Percentiles rank a stretch among this genome's conserved stretches.
phyloP scores from a whole-genome alignment of 768 basidiomycete genomes.

The Russula abietina region DNA sequence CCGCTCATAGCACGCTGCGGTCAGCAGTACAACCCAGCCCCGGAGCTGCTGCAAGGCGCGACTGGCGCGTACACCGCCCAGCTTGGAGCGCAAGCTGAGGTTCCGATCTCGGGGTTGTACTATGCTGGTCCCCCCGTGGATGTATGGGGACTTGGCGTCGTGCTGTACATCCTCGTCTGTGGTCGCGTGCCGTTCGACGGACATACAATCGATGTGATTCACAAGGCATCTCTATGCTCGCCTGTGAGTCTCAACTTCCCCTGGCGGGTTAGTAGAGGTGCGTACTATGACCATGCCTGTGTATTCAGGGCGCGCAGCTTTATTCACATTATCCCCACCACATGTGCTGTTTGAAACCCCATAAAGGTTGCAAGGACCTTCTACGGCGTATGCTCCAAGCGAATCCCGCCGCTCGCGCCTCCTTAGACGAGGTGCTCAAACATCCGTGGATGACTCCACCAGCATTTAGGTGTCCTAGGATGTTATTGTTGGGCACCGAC shows the following conservation, averaged over 20 bases:
- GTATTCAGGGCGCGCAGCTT: too few relatives aligned
- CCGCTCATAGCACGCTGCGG: neutral
- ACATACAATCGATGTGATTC: neutral
- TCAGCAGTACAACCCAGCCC: slow-evolving; percentile 1
- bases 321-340: neutral
- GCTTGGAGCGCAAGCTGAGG: neutral
- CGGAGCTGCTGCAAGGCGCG: neutral
- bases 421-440: neutral
- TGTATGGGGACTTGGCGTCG: slow-evolving; percentile 8
- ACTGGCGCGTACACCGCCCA: neutral
- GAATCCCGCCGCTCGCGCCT: neutral
- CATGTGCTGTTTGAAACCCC: neutral
- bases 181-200: neutral
- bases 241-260: neutral
- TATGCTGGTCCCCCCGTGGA: slow-evolving; percentile 4
- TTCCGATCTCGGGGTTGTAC: neutral
- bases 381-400: neutral
- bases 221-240: neutral
- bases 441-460: slow-evolving; percentile 1
- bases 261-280: neutral
- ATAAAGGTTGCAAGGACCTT: slow-evolving; percentile 8
- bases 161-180: slow-evolving; percentile 6
- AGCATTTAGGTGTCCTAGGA: neutral
- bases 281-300: neutral
- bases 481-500: neutral